Base-by-base conservation (phyloP, 306 rosid genomes). In the Ormosia semicastrata region DNA sequence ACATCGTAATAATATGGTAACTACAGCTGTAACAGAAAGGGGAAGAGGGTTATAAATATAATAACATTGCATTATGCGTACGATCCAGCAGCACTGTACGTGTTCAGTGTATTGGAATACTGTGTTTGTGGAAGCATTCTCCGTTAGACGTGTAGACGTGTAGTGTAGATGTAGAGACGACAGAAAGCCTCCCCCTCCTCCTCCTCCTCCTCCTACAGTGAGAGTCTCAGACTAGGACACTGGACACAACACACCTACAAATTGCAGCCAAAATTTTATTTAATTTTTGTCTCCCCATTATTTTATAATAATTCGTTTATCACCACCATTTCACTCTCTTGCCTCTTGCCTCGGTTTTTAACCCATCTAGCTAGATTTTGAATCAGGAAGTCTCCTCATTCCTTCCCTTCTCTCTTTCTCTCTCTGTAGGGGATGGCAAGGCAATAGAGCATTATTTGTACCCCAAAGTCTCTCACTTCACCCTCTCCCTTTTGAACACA, bases 351-450 rank as follows among this genome's bases (percentile, higher is more conserved):
- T 93, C 88, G 94, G 56, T 84, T 39, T 78, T 74, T 87, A 88
- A 82, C 88, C 81, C 84, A n/a, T 40, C 75, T 76, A 65, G 80
- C 75, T 73, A 60, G 82, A 82, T 93, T 93, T 93, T 91, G 90
- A 93, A 93, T 84, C 88, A 73, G 47, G 87, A 86, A 87, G 76
- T 89, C 86, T 82, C 88, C 89, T 83, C 79, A 65, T 77, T 73
- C 89, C 81, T 85, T 85, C 88, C 72, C 34, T 37, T n/a, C 57
- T 4, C 39, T 52, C 64, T 32, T n/a, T 78, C 50, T 60, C 77
- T 53, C 52, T 49, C n/a, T n/a, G 49, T 53, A 46, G 30, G 10
- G 36, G 2, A 24, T 29, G 36, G 6, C 6, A 4, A 40, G n/a
- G n/a, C 4, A 13, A 2, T 66, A 65, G 8, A 66, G 54, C 81